Evolutionary conservation across 768 basidiomycete genomes (phyloP).

Genomic region (Chalciporus pseudorubinellus): DNA sequence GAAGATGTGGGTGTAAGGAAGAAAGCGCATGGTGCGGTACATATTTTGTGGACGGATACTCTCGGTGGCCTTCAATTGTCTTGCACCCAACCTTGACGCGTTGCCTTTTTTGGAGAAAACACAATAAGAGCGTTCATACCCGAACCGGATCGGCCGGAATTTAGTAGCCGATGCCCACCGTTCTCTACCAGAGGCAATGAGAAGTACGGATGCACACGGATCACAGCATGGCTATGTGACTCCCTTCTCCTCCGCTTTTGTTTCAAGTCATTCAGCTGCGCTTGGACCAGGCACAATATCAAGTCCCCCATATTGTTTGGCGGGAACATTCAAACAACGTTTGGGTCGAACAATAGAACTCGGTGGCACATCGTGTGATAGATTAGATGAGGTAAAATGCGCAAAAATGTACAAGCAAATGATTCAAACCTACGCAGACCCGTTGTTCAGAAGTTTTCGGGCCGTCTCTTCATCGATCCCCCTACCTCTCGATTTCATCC

Average conservation of each 20-base stretch:
- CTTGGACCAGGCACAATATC: too few species aligned
- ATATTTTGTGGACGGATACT: conserved; percentile 14
- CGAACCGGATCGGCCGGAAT: too few species aligned
- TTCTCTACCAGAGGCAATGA: too few species aligned
- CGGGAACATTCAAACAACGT: too few species aligned
- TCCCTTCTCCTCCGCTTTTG: too few species aligned
- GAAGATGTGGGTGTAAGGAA: conserved; percentile 1
- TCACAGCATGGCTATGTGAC: too few species aligned
- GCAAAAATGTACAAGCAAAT: background rate
- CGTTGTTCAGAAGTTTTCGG: conserved; percentile 20
- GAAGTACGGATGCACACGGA: too few species aligned
- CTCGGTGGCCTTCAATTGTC: conserved; percentile 22
- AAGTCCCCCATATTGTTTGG: too few species aligned
- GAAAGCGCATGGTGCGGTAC: conserved; percentile 1
- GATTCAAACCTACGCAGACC: conserved; percentile 4
- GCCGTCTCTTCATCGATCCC: conserved; percentile 40
- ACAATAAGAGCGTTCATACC: conserved; percentile 25
- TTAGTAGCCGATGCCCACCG: too few species aligned
- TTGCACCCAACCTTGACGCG: conserved; percentile 7
- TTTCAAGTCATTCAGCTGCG: too few species aligned
- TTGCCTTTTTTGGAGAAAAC: conserved; percentile 20
- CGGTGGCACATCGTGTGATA: too few species aligned
- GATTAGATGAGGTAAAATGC: background rate
- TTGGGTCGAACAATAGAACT: too few species aligned
- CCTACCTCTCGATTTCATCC: conserved; percentile 49